A percentile compares a stretch with the other conserved stretches of the same genome.
Conservation (phyloP, 176 grass and related monocot genomes). For the Phyllostachys edulis region DNA sequence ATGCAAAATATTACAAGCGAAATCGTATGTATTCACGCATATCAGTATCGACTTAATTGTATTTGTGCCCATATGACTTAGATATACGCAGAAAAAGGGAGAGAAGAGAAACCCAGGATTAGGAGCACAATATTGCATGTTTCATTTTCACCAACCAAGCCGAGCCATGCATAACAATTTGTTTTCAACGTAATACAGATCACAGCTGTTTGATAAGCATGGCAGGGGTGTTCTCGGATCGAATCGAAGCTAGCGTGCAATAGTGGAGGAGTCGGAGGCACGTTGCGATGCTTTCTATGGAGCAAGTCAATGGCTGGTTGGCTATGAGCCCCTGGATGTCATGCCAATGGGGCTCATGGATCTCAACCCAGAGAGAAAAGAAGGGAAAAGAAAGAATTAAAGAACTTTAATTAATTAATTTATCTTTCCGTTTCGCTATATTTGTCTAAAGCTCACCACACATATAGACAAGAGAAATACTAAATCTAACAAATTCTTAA, state of each 20-base stretch:
- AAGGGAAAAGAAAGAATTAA: background rate
- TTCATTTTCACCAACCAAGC: no score
- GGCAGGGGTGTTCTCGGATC: background rate
- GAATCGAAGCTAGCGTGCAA: background rate
- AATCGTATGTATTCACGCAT: background rate
- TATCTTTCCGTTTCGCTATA: no score
- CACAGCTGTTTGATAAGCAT: background rate
- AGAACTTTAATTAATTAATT: background rate
- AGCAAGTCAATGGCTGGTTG: constrained; percentile 13
- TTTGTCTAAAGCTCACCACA: no score
- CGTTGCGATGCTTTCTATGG: constrained; percentile 11
- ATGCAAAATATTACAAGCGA: background rate
- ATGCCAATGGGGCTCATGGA: background rate
- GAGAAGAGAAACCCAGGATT: no score
- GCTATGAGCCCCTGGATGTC: background rate
- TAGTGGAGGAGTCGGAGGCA: constrained; percentile 25
- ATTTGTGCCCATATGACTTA: background rate
- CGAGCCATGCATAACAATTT: no score
- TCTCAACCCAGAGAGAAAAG: background rate
- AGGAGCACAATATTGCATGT: no score
- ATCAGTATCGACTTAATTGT: background rate
- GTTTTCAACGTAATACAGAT: background rate
- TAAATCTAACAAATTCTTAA: no score
- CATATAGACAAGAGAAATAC: no score
- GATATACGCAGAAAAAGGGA: no score